Percentiles rank a stretch among this genome's conserved stretches.
phyloP scores from a whole-genome alignment of 2,329 filamentous ascomycete genomes.

The Rhynchosporium agropyri region DNA sequence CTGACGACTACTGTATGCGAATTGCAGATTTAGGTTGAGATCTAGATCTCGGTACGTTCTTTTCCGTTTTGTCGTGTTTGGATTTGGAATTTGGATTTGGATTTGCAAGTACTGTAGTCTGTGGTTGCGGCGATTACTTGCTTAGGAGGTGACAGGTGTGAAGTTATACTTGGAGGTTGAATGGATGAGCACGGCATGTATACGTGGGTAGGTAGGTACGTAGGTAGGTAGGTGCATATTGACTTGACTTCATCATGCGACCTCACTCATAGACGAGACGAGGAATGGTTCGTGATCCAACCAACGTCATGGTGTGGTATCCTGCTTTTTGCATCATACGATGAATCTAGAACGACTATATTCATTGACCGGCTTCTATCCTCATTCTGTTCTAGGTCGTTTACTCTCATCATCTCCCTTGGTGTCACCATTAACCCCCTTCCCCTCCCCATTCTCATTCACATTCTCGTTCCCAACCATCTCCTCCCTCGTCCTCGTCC shows the following conservation, averaged over 20 bases:
- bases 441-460: conserved; percentile 44
- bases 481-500: conserved; percentile 57
- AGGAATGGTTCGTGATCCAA: too few species aligned
- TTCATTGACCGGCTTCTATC: background rate
- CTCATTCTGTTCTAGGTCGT: conserved; percentile 49
- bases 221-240: background rate
- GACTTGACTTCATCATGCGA: background rate
- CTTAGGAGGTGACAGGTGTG: too few species aligned
- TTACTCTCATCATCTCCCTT: conserved; percentile 51
- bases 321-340: background rate
- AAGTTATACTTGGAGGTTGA: too few species aligned
- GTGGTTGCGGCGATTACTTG: too few species aligned
- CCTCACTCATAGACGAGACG: too few species aligned
- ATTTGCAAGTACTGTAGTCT: background rate
- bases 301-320: too few species aligned
- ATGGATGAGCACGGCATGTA: too few species aligned
- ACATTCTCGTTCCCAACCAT: conserved; percentile 45
- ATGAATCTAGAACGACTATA: background rate
- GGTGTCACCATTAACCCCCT: conserved; percentile 34
- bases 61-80: background rate
- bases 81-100: background rate
- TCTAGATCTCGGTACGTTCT: background rate
- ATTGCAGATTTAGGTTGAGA: too few species aligned
- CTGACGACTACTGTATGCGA: too few species aligned
- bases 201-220: background rate